Base-by-base conservation (phyloP, 2,329 filamentous ascomycete species). In the Xylogone sp. region DNA sequence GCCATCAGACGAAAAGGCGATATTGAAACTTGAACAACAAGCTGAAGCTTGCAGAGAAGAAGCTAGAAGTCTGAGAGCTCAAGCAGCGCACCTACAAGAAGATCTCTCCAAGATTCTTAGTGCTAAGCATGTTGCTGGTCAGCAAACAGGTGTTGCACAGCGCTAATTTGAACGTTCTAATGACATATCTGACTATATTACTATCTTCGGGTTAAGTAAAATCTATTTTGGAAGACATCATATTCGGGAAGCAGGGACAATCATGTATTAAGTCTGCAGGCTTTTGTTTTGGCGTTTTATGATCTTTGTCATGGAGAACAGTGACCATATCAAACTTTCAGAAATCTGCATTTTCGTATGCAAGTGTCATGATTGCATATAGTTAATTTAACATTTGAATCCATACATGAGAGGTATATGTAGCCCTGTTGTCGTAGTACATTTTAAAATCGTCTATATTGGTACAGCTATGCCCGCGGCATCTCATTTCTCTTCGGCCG, bases 61-160 rank as follows among this genome's bases (percentile, higher is more conserved):
- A 21, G 60, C 54, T 0, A 54, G 58, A 22, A 59, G 56, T 22
- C 49, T 65, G 49, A 52, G 55, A 21, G 59, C 56, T 13, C 61
- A 64, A 45, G 61, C 54, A 24, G 27, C 47, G 42, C 56, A 58
- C 48, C 24, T 62, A 42, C 61, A 64, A 50, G 42, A 19, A n/a
- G 62, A 63, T 43, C 50, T 63, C 46, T 61, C 61, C 2, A 59
- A 58, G 27, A 59, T 39, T 5, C 34, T 39, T 39, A 16, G 8
- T 39, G 34, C 34, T 5, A 39, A 39, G n/a, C 34, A 39, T 39
- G 12, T 16, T 39, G 34, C 34, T 39, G 34, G 6, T 16, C 34
- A 39, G 34, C 8, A 39, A 16, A 7, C 34, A 9, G 34, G 34
- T 39, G 34, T 39, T 13, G 34, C n/a, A 39, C 34, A 39, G 34